Evolutionary conservation across 345 rosid species (phyloP).

Genomic region (Rhizophora mangle): DNA sequence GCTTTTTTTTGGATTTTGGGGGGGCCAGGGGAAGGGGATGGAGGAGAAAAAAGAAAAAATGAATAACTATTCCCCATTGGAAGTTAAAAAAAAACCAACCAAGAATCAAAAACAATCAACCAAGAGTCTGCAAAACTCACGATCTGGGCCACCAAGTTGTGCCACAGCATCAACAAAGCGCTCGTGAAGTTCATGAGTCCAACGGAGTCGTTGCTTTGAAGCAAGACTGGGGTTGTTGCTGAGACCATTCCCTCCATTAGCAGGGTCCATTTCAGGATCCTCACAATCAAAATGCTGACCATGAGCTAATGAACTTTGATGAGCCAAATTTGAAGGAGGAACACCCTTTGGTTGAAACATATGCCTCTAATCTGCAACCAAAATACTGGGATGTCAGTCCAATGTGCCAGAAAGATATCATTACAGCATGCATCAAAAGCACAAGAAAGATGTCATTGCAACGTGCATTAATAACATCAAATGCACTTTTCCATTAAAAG

Average conservation of each 20-base stretch:
- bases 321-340: conserved; percentile 43
- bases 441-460: not conserved
- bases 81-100: not conserved
- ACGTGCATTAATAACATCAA: not conserved
- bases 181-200: conserved; percentile 98
- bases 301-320: conserved; percentile 44
- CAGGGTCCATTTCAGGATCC: conserved; percentile 63
- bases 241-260: conserved; percentile 58
- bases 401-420: not conserved
- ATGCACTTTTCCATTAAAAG: not conserved
- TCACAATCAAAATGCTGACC: conserved; percentile 52
- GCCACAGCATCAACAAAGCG: conserved; percentile 99
- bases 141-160: conserved; percentile 98
- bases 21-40: not conserved
- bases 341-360: conserved; percentile 48
- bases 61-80: not conserved
- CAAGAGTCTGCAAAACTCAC: conserved; percentile 48
- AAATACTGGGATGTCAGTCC: conserved; percentile 12
- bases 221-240: conserved; percentile 73
- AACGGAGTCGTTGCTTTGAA: conserved; percentile 92
- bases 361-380: conserved; percentile 39
- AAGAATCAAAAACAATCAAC: not conserved
- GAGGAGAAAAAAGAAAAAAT: not conserved
- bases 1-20: no score
- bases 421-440: not conserved